phyloP scores from a whole-genome alignment of 73 alveolate species.

The Paramecium sonneborni region DNA sequence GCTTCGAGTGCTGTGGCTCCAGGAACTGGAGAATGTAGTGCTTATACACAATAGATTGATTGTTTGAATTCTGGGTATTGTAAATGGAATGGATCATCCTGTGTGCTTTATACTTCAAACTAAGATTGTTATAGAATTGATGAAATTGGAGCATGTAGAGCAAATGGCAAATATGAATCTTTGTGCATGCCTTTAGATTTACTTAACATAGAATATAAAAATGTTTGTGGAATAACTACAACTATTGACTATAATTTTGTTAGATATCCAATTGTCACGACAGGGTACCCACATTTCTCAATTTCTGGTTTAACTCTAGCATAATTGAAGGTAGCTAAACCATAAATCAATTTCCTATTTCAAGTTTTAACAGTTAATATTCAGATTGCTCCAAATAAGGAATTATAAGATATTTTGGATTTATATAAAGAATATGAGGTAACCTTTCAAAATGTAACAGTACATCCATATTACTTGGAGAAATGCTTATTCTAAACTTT shows the following conservation, averaged over 20 bases:
- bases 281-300: not conserved
- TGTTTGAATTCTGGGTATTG: not conserved
- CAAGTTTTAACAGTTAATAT: not conserved
- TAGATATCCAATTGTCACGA: not conserved
- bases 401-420: constrained; percentile 2
- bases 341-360: not conserved
- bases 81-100: not conserved
- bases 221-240: not conserved
- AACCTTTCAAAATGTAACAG: not conserved
- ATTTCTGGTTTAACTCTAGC: not conserved
- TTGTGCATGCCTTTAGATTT: not conserved
- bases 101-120: not conserved
- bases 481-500: not conserved
- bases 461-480: constrained; percentile 37
- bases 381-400: not conserved
- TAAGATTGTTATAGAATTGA: not conserved
- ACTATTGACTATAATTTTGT: not conserved
- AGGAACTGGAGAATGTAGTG: not conserved
- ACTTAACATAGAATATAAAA: not conserved
- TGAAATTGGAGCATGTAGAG: constrained; percentile 19
- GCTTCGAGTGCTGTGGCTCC: not conserved
- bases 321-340: not conserved
- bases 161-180: not conserved
- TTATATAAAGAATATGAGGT: not conserved
- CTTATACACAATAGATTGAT: not conserved